phyloP scores from a whole-genome alignment of 108 stramenopile species.

The Discostella stelligeroides region DNA sequence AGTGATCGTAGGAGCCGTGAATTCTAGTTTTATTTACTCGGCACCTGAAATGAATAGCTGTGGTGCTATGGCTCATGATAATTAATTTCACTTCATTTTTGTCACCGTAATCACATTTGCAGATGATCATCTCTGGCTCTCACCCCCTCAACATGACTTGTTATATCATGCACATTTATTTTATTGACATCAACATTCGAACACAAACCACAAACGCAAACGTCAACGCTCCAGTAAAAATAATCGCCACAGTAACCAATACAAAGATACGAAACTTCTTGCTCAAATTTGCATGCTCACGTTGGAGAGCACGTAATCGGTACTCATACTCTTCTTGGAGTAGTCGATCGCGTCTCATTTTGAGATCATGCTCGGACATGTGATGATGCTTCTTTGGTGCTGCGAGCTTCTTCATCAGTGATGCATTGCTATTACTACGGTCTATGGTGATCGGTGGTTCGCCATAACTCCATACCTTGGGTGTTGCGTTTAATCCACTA shows the following conservation, averaged over 20 bases:
- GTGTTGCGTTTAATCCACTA: constrained; percentile 2
- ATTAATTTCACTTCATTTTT: no score
- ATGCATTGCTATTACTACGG: no score
- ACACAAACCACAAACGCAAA: constrained; percentile 43
- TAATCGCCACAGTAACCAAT: constrained; percentile 31
- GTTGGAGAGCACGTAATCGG: constrained; percentile 14
- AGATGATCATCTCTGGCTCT: no score
- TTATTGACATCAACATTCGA: constrained; percentile 28
- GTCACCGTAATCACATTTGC: no score
- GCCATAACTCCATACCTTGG: constrained; percentile 38
- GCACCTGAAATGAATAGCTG: no score
- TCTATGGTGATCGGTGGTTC: constrained; percentile 22
- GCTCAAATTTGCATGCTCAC: constrained; percentile 23
- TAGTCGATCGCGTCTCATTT: constrained; percentile 34
- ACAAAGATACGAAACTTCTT: constrained; percentile 40
- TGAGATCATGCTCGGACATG: constrained; percentile 22
- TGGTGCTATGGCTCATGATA: no score
- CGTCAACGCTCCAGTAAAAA: constrained; percentile 30
- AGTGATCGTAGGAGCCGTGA: no score
- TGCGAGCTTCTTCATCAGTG: constrained; percentile 6
- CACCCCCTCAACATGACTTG: no score
- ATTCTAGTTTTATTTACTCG: no score
- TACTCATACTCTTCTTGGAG: constrained; percentile 44
- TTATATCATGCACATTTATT: neutral
- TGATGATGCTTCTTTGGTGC: neutral